A percentile compares a stretch with the other conserved stretches of the same genome.
Evolutionary conservation across 495 filamentous ascomycete species (phyloP).

Genomic region (Neurospora sp.): DNA sequence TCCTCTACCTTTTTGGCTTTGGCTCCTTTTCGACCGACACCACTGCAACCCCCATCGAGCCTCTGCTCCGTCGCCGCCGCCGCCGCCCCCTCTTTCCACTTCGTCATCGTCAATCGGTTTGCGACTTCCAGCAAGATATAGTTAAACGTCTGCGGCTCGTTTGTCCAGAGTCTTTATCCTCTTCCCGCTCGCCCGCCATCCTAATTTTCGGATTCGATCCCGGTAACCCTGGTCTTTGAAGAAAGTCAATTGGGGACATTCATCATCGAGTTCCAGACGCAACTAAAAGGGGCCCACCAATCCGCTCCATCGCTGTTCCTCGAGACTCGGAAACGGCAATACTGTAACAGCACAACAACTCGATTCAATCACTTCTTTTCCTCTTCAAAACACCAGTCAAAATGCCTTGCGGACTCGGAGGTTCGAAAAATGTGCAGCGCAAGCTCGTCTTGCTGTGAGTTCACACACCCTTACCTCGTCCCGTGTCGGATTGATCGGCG

Average conservation of each 20-base stretch:
- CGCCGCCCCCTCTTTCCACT: constrained; percentile 3
- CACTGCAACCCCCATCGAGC: not conserved
- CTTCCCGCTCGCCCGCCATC: not conserved
- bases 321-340: not conserved
- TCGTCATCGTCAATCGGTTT: not conserved
- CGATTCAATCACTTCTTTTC: not conserved
- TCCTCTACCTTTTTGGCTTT: not conserved
- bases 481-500: not conserved
- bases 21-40: not conserved
- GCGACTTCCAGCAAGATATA: not conserved
- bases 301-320: not conserved
- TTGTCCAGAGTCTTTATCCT: not conserved
- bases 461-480: not conserved
- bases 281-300: not conserved
- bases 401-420: constrained; percentile 55
- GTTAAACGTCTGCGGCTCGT: constrained; percentile 1
- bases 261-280: not conserved
- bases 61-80: not conserved
- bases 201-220: not conserved
- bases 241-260: not conserved
- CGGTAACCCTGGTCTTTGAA: not conserved
- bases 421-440: constrained; percentile 73
- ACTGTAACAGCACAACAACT: not conserved
- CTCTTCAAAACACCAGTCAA: constrained; percentile 9
- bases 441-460: constrained; percentile 96